Evolutionary conservation across 139 green algal species (phyloP).

Genomic region (Eudorina sp.): DNA sequence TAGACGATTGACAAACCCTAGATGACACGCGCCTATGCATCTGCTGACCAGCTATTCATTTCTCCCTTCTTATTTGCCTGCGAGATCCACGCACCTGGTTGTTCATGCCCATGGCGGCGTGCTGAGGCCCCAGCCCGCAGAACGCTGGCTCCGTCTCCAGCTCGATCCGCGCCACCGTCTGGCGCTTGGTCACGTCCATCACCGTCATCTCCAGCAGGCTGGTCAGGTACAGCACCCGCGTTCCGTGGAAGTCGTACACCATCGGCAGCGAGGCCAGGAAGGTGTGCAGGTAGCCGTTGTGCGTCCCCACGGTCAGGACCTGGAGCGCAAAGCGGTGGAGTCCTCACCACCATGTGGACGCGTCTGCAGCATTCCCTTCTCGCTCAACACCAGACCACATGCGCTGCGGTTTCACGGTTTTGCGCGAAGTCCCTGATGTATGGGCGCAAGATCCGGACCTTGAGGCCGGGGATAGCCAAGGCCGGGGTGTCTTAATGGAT

Average conservation of each 20-base stretch:
- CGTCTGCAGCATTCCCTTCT: no score
- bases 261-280: slow-evolving; percentile 78
- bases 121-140: slow-evolving; percentile 73
- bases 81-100: slow-evolving; percentile 69
- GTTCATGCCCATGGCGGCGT: slow-evolving; percentile 82
- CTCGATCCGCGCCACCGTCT: slow-evolving; percentile 56
- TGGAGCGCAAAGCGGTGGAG: no score
- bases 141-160: slow-evolving; percentile 80
- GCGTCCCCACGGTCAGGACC: slow-evolving; percentile 75
- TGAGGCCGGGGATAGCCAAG: no score
- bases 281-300: slow-evolving; percentile 65
- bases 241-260: slow-evolving; percentile 66
- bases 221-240: slow-evolving; percentile 71
- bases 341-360: no score
- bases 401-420: no score
- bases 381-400: no score
- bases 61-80: not conserved
- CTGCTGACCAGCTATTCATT: no score
- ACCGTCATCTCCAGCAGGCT: slow-evolving; percentile 80
- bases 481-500: no score
- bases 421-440: no score
- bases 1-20: no score
- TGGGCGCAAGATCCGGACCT: no score
- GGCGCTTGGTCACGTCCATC: slow-evolving; percentile 60
- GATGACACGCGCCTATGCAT: no score